Conservation (phyloP, 257 asterid genomes). For the Solanum pennellii region DNA sequence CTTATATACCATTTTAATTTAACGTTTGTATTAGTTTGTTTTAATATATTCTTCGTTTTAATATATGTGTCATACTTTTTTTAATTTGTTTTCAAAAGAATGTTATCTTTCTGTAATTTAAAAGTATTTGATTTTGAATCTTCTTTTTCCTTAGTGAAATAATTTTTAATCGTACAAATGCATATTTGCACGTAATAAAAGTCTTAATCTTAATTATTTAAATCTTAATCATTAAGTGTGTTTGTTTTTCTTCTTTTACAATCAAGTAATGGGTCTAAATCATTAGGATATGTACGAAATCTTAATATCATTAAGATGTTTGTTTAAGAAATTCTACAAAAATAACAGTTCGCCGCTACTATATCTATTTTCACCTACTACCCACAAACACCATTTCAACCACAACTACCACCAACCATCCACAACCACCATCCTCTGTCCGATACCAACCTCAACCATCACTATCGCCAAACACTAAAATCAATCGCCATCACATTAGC, state of each 20-base stretch:
- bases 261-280: background rate
- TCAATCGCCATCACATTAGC: background rate
- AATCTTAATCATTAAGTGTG: background rate
- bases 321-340: background rate
- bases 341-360: too few species aligned
- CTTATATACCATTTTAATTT: background rate
- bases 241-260: too few species aligned
- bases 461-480: background rate
- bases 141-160: background rate
- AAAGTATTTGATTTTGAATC: too few species aligned
- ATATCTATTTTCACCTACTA: background rate
- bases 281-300: background rate
- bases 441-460: background rate
- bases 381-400: background rate
- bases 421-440: background rate
- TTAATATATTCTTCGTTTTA: too few species aligned
- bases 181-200: background rate
- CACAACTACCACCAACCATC: background rate
- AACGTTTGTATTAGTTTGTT: background rate
- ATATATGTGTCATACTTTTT: background rate
- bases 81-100: too few species aligned
- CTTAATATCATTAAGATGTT: too few species aligned
- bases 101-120: too few species aligned
- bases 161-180: background rate
- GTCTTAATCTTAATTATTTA: background rate